Percentiles rank a stretch among this genome's conserved stretches.
Conservation (phyloP, 176 grass and related monocot species). For the Phoenix dactylifera region DNA sequence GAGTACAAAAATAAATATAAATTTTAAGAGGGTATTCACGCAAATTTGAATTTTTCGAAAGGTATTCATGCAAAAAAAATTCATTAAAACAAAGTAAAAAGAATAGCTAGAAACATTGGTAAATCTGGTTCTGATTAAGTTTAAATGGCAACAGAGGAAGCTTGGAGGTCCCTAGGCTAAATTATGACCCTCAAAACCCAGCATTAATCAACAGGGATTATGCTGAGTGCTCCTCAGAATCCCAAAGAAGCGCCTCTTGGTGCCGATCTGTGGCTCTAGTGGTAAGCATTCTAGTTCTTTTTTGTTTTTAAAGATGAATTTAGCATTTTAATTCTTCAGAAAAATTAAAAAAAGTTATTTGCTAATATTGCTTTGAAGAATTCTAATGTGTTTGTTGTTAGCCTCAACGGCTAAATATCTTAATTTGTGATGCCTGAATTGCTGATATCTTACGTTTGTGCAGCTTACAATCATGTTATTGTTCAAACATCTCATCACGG, state of each 20-base stretch:
- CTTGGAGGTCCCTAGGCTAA: slow-evolving; percentile 42
- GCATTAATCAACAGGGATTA: slow-evolving; percentile 4
- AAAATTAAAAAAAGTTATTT: too few species aligned
- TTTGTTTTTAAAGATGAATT: too few species aligned
- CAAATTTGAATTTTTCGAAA: too few species aligned
- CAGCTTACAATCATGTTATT: slow-evolving; percentile 53
- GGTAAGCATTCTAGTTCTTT: slow-evolving; percentile 18
- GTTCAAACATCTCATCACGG: slow-evolving; percentile 45
- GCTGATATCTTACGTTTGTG: background rate
- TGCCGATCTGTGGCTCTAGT: slow-evolving; percentile 35
- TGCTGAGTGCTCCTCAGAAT: slow-evolving; percentile 23
- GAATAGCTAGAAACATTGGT: too few species aligned
- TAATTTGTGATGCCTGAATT: background rate
- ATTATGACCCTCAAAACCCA: slow-evolving; percentile 26
- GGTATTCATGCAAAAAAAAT: too few species aligned
- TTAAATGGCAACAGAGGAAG: slow-evolving; percentile 35
- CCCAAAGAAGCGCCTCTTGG: slow-evolving; percentile 26
- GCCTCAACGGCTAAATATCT: background rate
- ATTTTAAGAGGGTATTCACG: too few species aligned
- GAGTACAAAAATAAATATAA: too few species aligned
- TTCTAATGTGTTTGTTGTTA: too few species aligned
- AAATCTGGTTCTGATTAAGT: too few species aligned
- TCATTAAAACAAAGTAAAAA: too few species aligned
- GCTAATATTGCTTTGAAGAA: too few species aligned
- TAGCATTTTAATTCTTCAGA: background rate